A percentile compares a stretch with the other conserved stretches of the same genome.
Evolutionary conservation across 2,329 filamentous ascomycete genomes (phyloP).

Genomic region (Hypoxylon sp.): DNA sequence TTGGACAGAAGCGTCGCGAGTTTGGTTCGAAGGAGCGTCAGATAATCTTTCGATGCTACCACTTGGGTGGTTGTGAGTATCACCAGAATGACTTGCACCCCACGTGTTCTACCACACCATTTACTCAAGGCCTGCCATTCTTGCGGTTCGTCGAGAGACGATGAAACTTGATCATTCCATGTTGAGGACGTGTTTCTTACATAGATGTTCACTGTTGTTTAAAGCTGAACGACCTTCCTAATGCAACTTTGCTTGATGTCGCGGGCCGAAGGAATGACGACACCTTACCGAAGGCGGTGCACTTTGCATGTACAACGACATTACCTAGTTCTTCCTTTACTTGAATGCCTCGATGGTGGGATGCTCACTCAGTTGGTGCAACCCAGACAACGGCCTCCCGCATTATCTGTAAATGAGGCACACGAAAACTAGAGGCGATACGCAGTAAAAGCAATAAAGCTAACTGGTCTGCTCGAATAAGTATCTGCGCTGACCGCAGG

Average conservation of each 20-base stretch:
- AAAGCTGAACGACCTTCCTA: conserved; percentile 36
- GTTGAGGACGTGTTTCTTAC: conserved; percentile 6
- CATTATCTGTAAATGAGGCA: conserved; percentile 16
- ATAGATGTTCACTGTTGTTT: conserved; percentile 4
- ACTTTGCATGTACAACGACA: neutral
- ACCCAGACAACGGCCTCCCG: conserved; percentile 12
- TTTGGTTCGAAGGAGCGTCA: conserved; percentile 35
- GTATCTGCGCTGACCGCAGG: conserved; percentile 6
- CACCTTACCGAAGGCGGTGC: conserved; percentile 14
- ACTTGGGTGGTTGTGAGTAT: conserved; percentile 15
- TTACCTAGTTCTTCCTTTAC: conserved; percentile 10
- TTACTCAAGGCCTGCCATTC: conserved; percentile 29
- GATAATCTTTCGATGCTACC: conserved; percentile 18
- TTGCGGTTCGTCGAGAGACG: conserved; percentile 24
- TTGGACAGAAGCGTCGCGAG: conserved; percentile 8
- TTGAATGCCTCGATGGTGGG: neutral
- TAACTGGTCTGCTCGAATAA: conserved; percentile 5
- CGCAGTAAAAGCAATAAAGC: conserved; percentile 21
- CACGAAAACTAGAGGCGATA: conserved; percentile 10
- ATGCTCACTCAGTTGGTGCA: conserved; percentile 15
- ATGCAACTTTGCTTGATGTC: conserved; percentile 20
- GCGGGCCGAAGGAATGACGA: conserved; percentile 29
- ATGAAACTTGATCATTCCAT: conserved; percentile 27
- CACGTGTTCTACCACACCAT: conserved; percentile 33
- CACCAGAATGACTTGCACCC: conserved; percentile 27